Evolutionary conservation across 2,329 filamentous ascomycete genomes (phyloP).

Genomic region (Pyricularia sp.): DNA sequence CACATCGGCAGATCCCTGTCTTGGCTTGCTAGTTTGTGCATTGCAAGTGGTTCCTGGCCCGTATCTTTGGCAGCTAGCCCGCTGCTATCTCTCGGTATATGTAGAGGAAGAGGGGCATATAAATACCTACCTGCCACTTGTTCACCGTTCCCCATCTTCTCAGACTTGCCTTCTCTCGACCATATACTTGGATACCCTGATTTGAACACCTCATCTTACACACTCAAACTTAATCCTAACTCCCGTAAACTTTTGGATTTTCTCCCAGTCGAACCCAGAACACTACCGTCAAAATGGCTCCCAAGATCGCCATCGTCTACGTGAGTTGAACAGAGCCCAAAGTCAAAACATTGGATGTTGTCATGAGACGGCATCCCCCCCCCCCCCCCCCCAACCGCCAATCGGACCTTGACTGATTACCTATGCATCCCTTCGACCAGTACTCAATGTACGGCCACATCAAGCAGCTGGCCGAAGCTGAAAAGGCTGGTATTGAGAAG

Average conservation of each 20-base stretch:
- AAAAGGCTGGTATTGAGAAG: slow-evolving; percentile 78
- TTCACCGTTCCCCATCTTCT: background rate
- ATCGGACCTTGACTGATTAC: background rate
- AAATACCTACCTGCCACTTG: background rate
- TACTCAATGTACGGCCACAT: slow-evolving; percentile 96
- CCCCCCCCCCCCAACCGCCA: background rate
- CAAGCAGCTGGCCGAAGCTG: slow-evolving; percentile 71
- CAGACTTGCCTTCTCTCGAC: background rate
- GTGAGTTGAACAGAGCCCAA: slow-evolving; percentile 41
- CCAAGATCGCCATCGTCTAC: slow-evolving; percentile 85
- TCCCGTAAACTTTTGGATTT: background rate
- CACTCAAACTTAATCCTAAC: background rate
- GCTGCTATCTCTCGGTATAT: background rate
- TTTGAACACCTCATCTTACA: background rate
- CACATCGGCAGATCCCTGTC: background rate
- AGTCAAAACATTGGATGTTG: background rate
- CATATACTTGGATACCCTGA: background rate
- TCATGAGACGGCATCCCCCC: background rate
- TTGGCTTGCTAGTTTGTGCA: background rate
- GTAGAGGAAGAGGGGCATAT: background rate
- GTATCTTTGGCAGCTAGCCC: background rate
- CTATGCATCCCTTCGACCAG: slow-evolving; percentile 28
- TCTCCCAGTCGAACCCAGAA: background rate
- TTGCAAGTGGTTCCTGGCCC: background rate
- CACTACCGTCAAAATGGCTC: slow-evolving; percentile 56